Conservation (phyloP, 176 grass and related monocot genomes). For the Juncus inflexus region DNA sequence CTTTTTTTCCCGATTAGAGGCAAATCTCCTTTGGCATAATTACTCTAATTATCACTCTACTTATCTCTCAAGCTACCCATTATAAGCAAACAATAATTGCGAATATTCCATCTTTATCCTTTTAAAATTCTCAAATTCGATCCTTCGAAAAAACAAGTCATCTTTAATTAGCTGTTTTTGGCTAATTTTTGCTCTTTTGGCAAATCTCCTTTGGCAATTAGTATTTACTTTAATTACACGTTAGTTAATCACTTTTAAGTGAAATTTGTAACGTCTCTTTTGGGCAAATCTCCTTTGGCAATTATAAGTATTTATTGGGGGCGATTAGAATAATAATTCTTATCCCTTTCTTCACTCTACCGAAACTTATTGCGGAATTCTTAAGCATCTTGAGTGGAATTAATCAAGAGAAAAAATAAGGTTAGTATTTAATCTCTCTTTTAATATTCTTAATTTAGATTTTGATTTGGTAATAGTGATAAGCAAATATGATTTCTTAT, state of each 20-base stretch:
- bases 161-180: constrained; percentile 43
- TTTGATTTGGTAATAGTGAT: too few species aligned
- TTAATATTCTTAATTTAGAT: not conserved
- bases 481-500: too few species aligned
- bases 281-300: constrained; percentile 76
- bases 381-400: constrained; percentile 14
- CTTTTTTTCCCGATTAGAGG: constrained; percentile 33
- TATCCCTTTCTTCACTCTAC: constrained; percentile 6
- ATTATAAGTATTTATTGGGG: constrained; percentile 16
- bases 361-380: constrained; percentile 1
- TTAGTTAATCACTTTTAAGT: too few species aligned
- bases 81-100: constrained; percentile 4
- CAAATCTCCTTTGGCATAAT: constrained; percentile 53
- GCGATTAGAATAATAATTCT: constrained; percentile 4
- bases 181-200: constrained; percentile 26
- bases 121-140: not conserved
- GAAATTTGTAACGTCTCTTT: constrained; percentile 10
- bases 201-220: constrained; percentile 77
- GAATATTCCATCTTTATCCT: constrained; percentile 14
- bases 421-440: constrained; percentile 16
- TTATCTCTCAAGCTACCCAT: constrained; percentile 21
- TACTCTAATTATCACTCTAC: constrained; percentile 19
- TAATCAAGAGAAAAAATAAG: constrained; percentile 20
- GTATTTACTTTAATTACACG: constrained; percentile 27
- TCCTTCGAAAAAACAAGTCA: constrained; percentile 53